Evolutionary conservation across 2,329 filamentous ascomycete species (phyloP).

Genomic region (Alternaria metachromatica): DNA sequence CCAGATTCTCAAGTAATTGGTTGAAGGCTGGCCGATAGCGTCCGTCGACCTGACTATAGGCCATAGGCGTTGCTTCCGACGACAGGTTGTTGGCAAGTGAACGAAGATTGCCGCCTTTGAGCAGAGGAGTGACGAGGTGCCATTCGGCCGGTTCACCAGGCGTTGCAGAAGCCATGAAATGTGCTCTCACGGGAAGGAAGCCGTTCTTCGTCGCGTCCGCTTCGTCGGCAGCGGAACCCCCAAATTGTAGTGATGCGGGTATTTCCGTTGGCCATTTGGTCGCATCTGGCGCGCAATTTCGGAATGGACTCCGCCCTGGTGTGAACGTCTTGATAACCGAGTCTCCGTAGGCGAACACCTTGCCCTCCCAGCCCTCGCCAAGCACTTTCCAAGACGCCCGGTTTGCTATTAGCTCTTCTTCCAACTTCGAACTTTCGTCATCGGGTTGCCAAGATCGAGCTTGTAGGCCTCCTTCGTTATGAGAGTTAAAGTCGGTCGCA

Average conservation of each 20-base stretch:
- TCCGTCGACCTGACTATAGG: slow-evolving; percentile 28
- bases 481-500: slow-evolving; percentile 20
- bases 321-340: slow-evolving; percentile 38
- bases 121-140: slow-evolving; percentile 31
- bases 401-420: slow-evolving; percentile 27
- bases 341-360: slow-evolving; percentile 26
- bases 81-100: slow-evolving; percentile 13
- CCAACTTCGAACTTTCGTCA: slow-evolving; percentile 14
- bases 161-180: slow-evolving; percentile 23
- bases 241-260: slow-evolving; percentile 32
- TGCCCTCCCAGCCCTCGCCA: slow-evolving; percentile 35
- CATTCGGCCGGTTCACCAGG: slow-evolving; percentile 15
- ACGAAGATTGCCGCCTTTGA: slow-evolving; percentile 20
- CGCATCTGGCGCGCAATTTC: slow-evolving; percentile 29
- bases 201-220: slow-evolving; percentile 4
- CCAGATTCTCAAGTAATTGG: slow-evolving; percentile 29
- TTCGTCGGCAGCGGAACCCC: slow-evolving; percentile 1
- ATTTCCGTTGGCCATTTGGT: slow-evolving; percentile 37
- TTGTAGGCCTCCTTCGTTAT: not conserved
- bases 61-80: not conserved
- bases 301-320: slow-evolving; percentile 30
- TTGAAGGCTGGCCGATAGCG: slow-evolving; percentile 39
- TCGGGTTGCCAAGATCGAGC: slow-evolving; percentile 4
- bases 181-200: slow-evolving; percentile 24
- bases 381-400: slow-evolving; percentile 26